Evolutionary conservation across 2,329 filamentous ascomycete species (phyloP).

Genomic region (Albifimbria verrucaria): DNA sequence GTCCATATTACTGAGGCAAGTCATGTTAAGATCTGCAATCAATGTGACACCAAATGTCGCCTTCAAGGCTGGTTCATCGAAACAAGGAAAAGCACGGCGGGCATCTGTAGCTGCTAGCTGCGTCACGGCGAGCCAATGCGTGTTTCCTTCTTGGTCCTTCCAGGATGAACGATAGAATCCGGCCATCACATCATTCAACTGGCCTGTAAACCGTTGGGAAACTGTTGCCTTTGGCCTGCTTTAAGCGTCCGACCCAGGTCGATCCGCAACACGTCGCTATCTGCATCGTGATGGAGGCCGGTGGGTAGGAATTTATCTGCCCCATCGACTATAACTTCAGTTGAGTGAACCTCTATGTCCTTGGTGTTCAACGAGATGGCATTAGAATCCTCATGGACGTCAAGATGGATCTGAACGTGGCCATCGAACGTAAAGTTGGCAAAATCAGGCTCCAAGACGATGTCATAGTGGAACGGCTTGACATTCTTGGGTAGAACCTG

Average conservation of each 20-base stretch:
- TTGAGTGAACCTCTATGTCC: slow-evolving; percentile 78
- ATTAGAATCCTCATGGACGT: slow-evolving; percentile 79
- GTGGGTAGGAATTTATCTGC: slow-evolving; percentile 35
- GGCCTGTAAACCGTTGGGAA: slow-evolving; percentile 63
- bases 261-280: slow-evolving; percentile 78
- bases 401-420: slow-evolving; percentile 79
- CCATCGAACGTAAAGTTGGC: slow-evolving; percentile 84
- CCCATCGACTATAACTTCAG: slow-evolving; percentile 42
- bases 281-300: slow-evolving; percentile 68
- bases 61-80: slow-evolving; percentile 93
- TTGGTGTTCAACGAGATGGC: slow-evolving; percentile 85
- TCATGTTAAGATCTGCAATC: slow-evolving; percentile 84
- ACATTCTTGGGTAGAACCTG: slow-evolving; percentile 91
- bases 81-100: slow-evolving; percentile 89
- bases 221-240: slow-evolving; percentile 72
- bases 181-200: slow-evolving; percentile 91
- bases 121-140: slow-evolving; percentile 80
- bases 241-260: slow-evolving; percentile 70
- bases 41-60: slow-evolving; percentile 89
- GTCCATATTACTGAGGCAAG: slow-evolving; percentile 96
- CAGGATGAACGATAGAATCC: slow-evolving; percentile 97
- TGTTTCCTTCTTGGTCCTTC: slow-evolving; percentile 74
- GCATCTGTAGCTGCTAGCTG: slow-evolving; percentile 98
- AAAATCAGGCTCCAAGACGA: slow-evolving; percentile 89
- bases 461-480: slow-evolving; percentile 85